Conservation (phyloP, 2,329 filamentous ascomycete species). For the Didymella exigua region DNA sequence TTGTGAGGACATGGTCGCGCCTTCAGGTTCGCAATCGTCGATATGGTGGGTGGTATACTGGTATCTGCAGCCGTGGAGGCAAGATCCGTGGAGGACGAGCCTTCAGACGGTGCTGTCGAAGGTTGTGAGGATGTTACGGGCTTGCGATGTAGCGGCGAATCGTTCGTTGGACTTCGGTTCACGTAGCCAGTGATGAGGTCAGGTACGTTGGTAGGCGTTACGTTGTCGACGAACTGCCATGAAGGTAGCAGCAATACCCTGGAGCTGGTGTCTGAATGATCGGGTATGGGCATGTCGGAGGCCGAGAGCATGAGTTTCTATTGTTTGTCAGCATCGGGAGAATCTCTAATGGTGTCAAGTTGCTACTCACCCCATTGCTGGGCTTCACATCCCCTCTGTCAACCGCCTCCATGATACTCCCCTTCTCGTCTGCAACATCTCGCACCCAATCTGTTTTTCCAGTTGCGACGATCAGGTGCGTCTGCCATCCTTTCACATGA, state of each 20-base stretch:
- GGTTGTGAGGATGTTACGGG: conserved; percentile 1
- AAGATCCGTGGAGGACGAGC: conserved; percentile 21
- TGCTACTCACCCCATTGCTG: conserved; percentile 68
- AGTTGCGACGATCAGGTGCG: conserved; percentile 91
- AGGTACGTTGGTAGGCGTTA: conserved; percentile 75
- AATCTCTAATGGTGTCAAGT: no score
- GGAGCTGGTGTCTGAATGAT: conserved; percentile 67
- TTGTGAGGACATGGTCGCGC: conserved; percentile 77
- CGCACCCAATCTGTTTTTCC: conserved; percentile 94
- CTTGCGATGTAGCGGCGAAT: conserved; percentile 59
- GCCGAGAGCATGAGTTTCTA: conserved; percentile 89
- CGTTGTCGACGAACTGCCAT: conserved; percentile 82
- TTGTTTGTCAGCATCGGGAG: not conserved
- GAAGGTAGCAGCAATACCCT: conserved; percentile 83
- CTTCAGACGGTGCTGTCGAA: conserved; percentile 18
- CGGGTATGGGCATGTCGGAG: conserved; percentile 84
- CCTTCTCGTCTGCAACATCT: conserved; percentile 81
- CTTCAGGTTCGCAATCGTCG: conserved; percentile 52
- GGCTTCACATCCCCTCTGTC: conserved; percentile 61
- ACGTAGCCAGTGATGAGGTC: conserved; percentile 74
- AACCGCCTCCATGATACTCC: conserved; percentile 62
- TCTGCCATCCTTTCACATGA: conserved; percentile 82
- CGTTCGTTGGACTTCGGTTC: conserved; percentile 74
- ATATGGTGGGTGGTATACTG: conserved; percentile 33
- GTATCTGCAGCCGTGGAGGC: conserved; percentile 23